phyloP scores from a whole-genome alignment of 2,329 filamentous ascomycete species.

The Pseudogymnoascus sp. region DNA sequence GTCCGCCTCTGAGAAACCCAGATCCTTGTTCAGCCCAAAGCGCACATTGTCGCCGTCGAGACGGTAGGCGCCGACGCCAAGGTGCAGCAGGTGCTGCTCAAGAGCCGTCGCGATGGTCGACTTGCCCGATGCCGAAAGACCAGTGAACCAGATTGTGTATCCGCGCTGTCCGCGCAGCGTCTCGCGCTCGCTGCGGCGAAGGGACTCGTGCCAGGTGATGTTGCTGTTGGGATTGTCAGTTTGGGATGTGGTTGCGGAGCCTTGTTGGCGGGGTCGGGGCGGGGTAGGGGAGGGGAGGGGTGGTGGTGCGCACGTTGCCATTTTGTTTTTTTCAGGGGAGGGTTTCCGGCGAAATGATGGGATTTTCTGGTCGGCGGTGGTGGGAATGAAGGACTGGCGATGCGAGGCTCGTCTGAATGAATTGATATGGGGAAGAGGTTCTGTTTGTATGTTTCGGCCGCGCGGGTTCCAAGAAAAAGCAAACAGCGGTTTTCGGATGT shows the following conservation, averaged over 20 bases:
- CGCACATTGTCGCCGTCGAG: conserved; percentile 98
- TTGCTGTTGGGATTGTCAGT: conserved; percentile 49
- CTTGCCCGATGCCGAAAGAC: conserved; percentile 91
- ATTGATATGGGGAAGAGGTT: not conserved
- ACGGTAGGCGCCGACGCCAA: conserved; percentile 75
- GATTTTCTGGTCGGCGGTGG: not conserved
- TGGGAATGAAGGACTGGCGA: not conserved
- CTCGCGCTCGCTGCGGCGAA: conserved; percentile 70
- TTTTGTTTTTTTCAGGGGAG: conserved; percentile 10
- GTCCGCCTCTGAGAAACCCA: conserved; percentile 88
- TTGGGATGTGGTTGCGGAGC: conserved; percentile 9
- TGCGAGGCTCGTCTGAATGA: not conserved
- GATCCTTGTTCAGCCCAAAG: conserved; percentile 95
- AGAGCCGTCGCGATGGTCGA: conserved; percentile 94
- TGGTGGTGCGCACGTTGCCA: conserved; percentile 25
- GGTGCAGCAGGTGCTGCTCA: conserved; percentile 90
- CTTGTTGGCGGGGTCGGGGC: conserved; percentile 9
- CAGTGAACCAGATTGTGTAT: conserved; percentile 96
- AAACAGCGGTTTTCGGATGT: not conserved
- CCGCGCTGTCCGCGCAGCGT: conserved; percentile 72
- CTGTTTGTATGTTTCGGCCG: not conserved
- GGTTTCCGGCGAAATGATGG: not conserved
- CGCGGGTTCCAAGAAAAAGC: conserved; percentile 3
- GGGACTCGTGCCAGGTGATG: conserved; percentile 78
- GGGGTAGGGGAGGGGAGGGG: conserved; percentile 23